phyloP scores from a whole-genome alignment of 108 stramenopile genomes.

The Skeletonema potamos region DNA sequence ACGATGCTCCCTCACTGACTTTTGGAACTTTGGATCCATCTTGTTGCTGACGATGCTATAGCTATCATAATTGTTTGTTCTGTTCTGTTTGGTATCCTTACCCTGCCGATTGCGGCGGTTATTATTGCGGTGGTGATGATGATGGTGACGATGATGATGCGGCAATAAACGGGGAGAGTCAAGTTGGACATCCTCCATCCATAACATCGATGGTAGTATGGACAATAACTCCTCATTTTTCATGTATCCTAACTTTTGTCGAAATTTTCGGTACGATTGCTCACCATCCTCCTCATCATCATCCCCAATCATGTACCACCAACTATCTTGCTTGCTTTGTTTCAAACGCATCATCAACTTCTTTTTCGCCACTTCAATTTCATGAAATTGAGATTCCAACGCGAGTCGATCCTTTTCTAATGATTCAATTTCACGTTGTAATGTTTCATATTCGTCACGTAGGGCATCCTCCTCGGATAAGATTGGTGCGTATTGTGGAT shows the following conservation, averaged over 20 bases:
- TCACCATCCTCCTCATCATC: not conserved
- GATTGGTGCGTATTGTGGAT: not conserved
- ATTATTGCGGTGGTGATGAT: too few species aligned
- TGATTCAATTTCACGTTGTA: slow-evolving; percentile 14
- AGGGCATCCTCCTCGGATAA: slow-evolving; percentile 30
- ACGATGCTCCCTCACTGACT: slow-evolving; percentile 9
- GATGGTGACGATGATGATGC: not conserved
- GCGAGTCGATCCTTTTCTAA: slow-evolving; percentile 29
- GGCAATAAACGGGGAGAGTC: not conserved
- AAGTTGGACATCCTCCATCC: slow-evolving; percentile 9
- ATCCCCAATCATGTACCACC: not conserved
- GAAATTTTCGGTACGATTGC: not conserved
- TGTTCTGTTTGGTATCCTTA: not conserved
- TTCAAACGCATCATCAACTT: not conserved
- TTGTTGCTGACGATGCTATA: not conserved
- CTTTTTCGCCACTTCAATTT: not conserved
- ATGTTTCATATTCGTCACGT: slow-evolving; percentile 5
- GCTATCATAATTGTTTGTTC: not conserved
- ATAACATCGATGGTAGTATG: slow-evolving; percentile 1
- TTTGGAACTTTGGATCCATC: not conserved
- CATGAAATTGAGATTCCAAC: slow-evolving; percentile 19
- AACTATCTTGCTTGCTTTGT: not conserved
- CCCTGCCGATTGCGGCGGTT: not conserved
- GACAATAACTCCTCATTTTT: not conserved
- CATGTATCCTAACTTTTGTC: not conserved